Conservation (phyloP, 1,284 basidiomycete genomes). For the Cryptococcus jaspeensis region DNA sequence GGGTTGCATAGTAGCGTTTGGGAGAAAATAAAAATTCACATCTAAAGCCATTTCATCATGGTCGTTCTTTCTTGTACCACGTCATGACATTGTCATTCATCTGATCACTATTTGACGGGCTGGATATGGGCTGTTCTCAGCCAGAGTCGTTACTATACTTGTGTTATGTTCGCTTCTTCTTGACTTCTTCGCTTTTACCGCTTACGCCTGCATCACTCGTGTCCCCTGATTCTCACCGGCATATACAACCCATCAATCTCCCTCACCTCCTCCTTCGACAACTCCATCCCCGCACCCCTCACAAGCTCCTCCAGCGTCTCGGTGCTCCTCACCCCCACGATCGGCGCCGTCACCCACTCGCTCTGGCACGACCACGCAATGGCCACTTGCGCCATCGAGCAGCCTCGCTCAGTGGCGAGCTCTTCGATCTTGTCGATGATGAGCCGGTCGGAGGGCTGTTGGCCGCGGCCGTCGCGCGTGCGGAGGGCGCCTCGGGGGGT, state of each 20-base stretch:
- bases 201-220: constrained; percentile 6
- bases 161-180: background rate
- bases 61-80: constrained; percentile 3
- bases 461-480: constrained; percentile 56
- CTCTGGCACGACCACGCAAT: constrained; percentile 30
- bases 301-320: constrained; percentile 39
- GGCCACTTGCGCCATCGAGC: constrained; percentile 60
- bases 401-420: constrained; percentile 56
- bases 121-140: too few species aligned
- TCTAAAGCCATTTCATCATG: constrained; percentile 25
- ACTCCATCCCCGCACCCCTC: constrained; percentile 22
- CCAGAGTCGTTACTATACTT: background rate
- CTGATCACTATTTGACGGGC: constrained; percentile 8
- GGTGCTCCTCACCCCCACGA: constrained; percentile 32
- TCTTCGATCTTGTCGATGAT: constrained; percentile 61
- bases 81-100: constrained; percentile 27
- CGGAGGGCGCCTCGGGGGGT: constrained; percentile 17
- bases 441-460: constrained; percentile 73
- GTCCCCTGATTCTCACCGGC: constrained; percentile 9
- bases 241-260: constrained; percentile 20
- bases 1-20: background rate
- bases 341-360: constrained; percentile 36
- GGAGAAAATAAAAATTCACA: constrained; percentile 2
- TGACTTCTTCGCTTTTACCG: too few species aligned
- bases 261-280: constrained; percentile 29